Evolutionary conservation across 2,329 filamentous ascomycete genomes (phyloP).

Genomic region (Thyridium curvatum): DNA sequence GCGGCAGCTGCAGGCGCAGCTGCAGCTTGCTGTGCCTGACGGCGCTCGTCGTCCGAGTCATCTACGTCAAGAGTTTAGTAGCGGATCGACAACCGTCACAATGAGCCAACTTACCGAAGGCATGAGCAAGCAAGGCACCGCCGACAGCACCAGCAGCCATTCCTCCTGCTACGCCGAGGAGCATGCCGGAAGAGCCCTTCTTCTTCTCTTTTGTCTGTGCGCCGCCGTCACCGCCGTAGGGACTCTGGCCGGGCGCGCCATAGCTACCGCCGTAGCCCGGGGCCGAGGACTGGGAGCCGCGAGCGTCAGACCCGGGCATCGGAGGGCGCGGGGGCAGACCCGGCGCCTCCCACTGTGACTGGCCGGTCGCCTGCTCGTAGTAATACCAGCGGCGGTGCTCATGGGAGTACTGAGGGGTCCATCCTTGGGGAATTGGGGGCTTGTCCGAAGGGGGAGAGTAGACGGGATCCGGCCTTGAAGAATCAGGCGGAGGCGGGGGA

Average conservation of each 20-base stretch:
- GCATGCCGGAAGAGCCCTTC: conserved; percentile 41
- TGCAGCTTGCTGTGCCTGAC: conserved; percentile 2
- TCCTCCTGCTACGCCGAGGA: conserved; percentile 52
- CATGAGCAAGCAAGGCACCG: conserved; percentile 50
- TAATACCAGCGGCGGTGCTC: conserved; percentile 49
- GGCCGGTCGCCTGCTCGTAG: conserved; percentile 47
- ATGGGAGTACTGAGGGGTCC: conserved; percentile 50
- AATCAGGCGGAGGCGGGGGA: conserved; percentile 10
- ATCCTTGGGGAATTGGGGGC: conserved; percentile 44
- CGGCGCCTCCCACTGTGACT: conserved; percentile 48
- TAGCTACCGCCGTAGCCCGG: background rate
- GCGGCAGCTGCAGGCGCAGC: background rate
- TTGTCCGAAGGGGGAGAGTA: conserved; percentile 21
- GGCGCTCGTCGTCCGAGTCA: conserved; percentile 20
- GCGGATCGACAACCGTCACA: background rate
- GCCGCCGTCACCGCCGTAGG: background rate
- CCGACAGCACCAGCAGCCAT: conserved; percentile 49
- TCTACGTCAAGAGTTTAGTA: conserved; percentile 7
- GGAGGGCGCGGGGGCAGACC: conserved; percentile 12
- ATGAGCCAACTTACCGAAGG: conserved; percentile 39
- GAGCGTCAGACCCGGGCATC: conserved; percentile 4
- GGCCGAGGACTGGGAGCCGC: too few species aligned
- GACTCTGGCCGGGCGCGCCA: background rate
- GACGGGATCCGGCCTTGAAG: background rate
- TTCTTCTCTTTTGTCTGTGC: conserved; percentile 21